Conservation (phyloP, 805 yeast genomes). For the Zygoascus flipseniorum region DNA sequence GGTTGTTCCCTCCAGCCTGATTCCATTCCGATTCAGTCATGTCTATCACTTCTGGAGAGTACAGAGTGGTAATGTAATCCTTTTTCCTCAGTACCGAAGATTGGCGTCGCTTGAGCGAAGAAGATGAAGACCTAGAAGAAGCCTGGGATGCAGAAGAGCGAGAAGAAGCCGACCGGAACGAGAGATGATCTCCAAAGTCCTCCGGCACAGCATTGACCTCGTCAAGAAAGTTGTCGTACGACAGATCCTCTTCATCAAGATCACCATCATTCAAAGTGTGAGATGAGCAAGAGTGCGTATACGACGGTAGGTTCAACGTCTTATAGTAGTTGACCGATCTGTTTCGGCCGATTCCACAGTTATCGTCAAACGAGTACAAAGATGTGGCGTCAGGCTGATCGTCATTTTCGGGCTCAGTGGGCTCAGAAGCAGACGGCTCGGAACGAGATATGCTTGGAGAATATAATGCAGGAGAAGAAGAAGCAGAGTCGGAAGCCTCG, state of each 20-base stretch:
- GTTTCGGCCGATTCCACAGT: conserved; percentile 37
- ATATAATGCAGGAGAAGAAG: conserved; percentile 25
- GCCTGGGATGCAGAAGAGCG: conserved; percentile 1
- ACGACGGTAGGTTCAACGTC: conserved; percentile 10
- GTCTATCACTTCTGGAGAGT: background rate
- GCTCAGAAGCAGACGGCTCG: conserved; percentile 4
- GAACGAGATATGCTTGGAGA: background rate
- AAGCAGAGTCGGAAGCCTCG: background rate
- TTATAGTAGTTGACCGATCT: conserved; percentile 48
- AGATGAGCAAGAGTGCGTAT: background rate
- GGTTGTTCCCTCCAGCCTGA: conserved; percentile 4
- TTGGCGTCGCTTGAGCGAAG: conserved; percentile 5
- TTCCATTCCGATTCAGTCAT: background rate
- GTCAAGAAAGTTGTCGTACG: conserved; percentile 39
- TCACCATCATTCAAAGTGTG: conserved; percentile 21
- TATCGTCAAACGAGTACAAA: conserved; percentile 44
- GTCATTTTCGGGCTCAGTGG: conserved; percentile 2
- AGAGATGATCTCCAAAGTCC: conserved; percentile 4
- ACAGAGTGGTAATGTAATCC: conserved; percentile 13
- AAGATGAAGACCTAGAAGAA: background rate
- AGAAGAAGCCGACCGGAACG: background rate
- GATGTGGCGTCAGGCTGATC: conserved; percentile 21
- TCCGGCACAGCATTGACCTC: conserved; percentile 45
- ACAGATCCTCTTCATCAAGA: conserved; percentile 28
- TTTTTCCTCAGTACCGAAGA: conserved; percentile 7